Base-by-base conservation (phyloP, 2,329 filamentous ascomycete species). In the Xylariaceae sp. region DNA sequence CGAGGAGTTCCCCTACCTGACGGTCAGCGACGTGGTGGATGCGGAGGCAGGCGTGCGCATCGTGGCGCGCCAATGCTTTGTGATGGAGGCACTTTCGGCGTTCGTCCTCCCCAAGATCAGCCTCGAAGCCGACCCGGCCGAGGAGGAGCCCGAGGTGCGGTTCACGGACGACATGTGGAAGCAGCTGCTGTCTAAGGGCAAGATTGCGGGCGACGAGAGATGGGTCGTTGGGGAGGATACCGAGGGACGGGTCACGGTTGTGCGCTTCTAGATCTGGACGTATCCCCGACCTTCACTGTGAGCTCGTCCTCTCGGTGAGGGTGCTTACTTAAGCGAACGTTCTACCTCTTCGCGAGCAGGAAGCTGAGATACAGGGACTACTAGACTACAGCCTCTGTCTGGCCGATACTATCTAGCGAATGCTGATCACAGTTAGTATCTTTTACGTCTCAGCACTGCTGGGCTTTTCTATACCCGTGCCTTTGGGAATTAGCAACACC, bases 201-300 rank as follows among this genome's bases (percentile, higher is more conserved):
- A 74, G 55, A 80, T 87, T 13, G 77, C 70, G 29, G 85, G 83
- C 1, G 81, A 84, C 55, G 84, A 87, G 67, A 70, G 81, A 49
- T 86, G 83, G 77, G 47, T 87, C n/a, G 67, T 87, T 9, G 84
- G 84, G 0, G 81, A 86, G 69, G 83, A 83, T 63, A 57, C 60
- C 1, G 64, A 72, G 7, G 75, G 79, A 26, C 74, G 77, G 54
- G 66, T 87, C 39, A 80, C 81, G 0, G 69, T 87, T 50, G 70
- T 81, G 53, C 67, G 76, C 49, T 86, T 87, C 55, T 78, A 62
- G n/a, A n/a, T n/a, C n/a, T n/a, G n/a, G n/a, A n/a, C n/a, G n/a
- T n/a, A n/a, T n/a, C n/a, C n/a, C n/a, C n/a, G n/a, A n/a, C n/a
- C n/a, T n/a, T n/a, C n/a, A n/a, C n/a, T n/a, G n/a, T n/a, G 71